These are phyloP conservation scores for Pseudohalonectria lignicola DNA, from an alignment of 2,329 filamentous ascomycete species.

Conservation along the genomic window DNA sequence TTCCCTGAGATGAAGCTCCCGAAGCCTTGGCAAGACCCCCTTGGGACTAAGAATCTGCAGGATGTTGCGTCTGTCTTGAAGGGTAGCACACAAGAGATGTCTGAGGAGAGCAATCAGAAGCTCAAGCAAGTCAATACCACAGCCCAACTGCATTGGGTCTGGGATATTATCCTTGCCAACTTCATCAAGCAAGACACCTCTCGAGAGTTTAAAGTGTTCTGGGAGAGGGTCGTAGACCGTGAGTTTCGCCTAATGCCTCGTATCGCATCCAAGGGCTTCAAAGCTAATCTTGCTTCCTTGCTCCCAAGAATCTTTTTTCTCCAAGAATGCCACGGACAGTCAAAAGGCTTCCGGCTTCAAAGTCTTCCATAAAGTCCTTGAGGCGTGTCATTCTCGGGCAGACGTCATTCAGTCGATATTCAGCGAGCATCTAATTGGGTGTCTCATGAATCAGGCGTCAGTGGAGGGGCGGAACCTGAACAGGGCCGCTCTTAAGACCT, in stretches of 20 bases:
- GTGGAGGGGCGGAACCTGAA: slow-evolving; percentile 71
- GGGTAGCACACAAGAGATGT: slow-evolving; percentile 51
- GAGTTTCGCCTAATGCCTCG: slow-evolving; percentile 30
- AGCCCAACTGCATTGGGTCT: slow-evolving; percentile 75
- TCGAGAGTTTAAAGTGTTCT: slow-evolving; percentile 63
- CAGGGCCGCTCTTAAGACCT: slow-evolving; percentile 62
- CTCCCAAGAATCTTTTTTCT: slow-evolving; percentile 84
- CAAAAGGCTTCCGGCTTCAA: slow-evolving; percentile 90
- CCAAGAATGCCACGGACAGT: slow-evolving; percentile 68
- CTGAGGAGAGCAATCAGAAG: slow-evolving; percentile 32
- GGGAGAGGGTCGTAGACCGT: slow-evolving; percentile 81
- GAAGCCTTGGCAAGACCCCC: slow-evolving; percentile 69
- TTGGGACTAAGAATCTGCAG: slow-evolving; percentile 56
- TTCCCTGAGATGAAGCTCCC: slow-evolving; percentile 57
- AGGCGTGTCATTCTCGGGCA: slow-evolving; percentile 21
- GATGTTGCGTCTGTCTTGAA: slow-evolving; percentile 69
- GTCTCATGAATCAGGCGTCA: slow-evolving; percentile 71
- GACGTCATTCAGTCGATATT: slow-evolving; percentile 44
- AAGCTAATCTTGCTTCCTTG: no score
- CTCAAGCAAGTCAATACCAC: slow-evolving; percentile 64
- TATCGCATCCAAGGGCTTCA: no score
- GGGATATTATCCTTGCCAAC: slow-evolving; percentile 63
- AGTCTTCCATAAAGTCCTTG: slow-evolving; percentile 68
- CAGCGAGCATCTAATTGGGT: slow-evolving; percentile 72
- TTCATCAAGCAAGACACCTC: slow-evolving; percentile 26